These are phyloP conservation scores for Verbascum thapsus DNA, from an alignment of 257 asterid genomes.

Conservation along the genomic window DNA sequence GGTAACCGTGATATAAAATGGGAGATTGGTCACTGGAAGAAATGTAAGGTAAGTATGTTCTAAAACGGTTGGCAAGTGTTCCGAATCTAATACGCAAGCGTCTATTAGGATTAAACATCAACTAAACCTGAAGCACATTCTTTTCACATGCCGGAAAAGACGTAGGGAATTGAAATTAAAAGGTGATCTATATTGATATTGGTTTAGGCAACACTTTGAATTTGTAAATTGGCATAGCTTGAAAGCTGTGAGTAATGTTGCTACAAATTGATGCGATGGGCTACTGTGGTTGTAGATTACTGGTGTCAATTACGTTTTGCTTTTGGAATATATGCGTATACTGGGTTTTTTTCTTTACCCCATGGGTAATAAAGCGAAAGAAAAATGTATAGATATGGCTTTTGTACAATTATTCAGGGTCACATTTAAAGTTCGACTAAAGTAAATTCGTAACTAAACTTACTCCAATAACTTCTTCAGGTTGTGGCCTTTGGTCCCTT, in stretches of 20 bases:
- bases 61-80: not conserved
- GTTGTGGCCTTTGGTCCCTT: constrained; percentile 88
- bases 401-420: constrained; percentile 4
- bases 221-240: constrained; percentile 2
- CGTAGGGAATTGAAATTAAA: not conserved
- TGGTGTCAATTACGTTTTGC: not conserved
- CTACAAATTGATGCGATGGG: not conserved
- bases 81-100: not conserved
- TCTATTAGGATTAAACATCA: not conserved
- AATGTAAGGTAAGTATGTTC: too few relatives aligned
- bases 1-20: too few relatives aligned
- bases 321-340: not conserved
- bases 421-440: constrained; percentile 16
- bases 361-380: not conserved
- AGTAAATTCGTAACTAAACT: constrained; percentile 27
- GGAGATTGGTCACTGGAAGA: not conserved
- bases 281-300: not conserved
- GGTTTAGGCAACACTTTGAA: not conserved
- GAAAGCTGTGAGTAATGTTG: not conserved
- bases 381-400: constrained; percentile 7
- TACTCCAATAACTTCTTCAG: constrained; percentile 97
- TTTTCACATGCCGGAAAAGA: not conserved
- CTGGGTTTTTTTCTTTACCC: not conserved
- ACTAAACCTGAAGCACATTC: not conserved
- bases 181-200: not conserved